Evolutionary conservation across 208 protist species (phyloP).

Genomic region (Trichomonas tenax): DNA sequence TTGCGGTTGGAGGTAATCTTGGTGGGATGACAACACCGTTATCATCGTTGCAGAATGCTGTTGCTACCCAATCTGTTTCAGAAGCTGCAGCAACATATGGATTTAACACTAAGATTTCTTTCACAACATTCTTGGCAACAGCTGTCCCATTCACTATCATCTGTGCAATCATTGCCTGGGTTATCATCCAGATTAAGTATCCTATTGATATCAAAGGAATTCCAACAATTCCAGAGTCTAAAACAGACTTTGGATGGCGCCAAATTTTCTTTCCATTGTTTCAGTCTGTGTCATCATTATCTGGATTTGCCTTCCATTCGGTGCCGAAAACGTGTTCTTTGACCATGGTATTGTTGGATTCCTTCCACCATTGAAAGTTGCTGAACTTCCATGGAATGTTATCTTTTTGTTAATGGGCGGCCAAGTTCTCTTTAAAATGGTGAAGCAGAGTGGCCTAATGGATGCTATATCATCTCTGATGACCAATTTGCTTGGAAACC

Average conservation of each 20-base stretch:
- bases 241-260: neutral
- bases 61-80: neutral
- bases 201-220: neutral
- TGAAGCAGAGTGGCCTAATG: neutral
- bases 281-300: neutral
- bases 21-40: conserved; percentile 6
- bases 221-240: neutral
- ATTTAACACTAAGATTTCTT: neutral
- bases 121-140: neutral
- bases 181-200: neutral
- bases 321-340: neutral
- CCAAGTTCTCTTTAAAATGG: neutral
- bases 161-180: neutral
- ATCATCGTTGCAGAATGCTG: neutral
- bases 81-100: neutral
- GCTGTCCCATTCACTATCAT: neutral
- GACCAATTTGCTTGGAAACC: neutral
- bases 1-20: neutral
- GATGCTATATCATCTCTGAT: neutral
- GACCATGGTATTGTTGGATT: conserved; percentile 7
- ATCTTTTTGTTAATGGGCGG: neutral
- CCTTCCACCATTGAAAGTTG: neutral
- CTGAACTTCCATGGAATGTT: neutral
- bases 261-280: neutral
- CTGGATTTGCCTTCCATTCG: neutral